Conservation (phyloP, 2,329 filamentous ascomycete species). For the Pyrenophora seminiperda region DNA sequence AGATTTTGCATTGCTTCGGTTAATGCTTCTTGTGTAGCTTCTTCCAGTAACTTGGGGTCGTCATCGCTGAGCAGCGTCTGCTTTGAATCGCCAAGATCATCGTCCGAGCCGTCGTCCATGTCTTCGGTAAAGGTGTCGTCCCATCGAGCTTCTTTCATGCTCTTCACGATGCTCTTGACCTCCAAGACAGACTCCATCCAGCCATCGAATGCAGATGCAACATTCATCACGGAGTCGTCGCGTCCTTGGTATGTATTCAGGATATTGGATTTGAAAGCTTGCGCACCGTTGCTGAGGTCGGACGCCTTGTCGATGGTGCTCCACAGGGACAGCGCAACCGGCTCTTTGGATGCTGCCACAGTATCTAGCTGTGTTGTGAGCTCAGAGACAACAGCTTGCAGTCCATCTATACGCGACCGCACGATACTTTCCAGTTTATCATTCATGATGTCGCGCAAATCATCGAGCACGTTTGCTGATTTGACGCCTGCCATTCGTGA, state of each 20-base stretch:
- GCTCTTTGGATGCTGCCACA: conserved; percentile 55
- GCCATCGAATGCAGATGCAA: conserved; percentile 67
- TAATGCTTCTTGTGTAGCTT: conserved; percentile 63
- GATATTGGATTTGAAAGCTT: conserved; percentile 71
- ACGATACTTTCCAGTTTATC: conserved; percentile 68
- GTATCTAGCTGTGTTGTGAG: conserved; percentile 65
- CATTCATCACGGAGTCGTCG: conserved; percentile 67
- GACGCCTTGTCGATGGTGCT: conserved; percentile 65
- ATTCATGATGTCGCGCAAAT: conserved; percentile 72
- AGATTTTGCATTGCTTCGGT: conserved; percentile 64
- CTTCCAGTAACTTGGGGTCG: conserved; percentile 68
- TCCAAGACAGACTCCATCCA: conserved; percentile 79
- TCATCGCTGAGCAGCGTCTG: conserved; percentile 73
- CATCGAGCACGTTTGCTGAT: conserved; percentile 69
- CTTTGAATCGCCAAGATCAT: conserved; percentile 70
- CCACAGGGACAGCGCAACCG: conserved; percentile 68
- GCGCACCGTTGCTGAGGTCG: conserved; percentile 69
- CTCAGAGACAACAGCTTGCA: conserved; percentile 68
- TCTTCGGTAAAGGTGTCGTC: conserved; percentile 77
- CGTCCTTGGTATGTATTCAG: conserved; percentile 73
- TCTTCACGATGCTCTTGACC: conserved; percentile 65
- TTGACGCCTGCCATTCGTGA: conserved; percentile 69
- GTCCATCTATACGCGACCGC: conserved; percentile 65
- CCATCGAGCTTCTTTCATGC: conserved; percentile 72
- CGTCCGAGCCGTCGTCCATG: conserved; percentile 70